These are phyloP conservation scores for Kwoniella bestiolae DNA, from an alignment of 768 basidiomycete species.

Conservation along the genomic window DNA sequence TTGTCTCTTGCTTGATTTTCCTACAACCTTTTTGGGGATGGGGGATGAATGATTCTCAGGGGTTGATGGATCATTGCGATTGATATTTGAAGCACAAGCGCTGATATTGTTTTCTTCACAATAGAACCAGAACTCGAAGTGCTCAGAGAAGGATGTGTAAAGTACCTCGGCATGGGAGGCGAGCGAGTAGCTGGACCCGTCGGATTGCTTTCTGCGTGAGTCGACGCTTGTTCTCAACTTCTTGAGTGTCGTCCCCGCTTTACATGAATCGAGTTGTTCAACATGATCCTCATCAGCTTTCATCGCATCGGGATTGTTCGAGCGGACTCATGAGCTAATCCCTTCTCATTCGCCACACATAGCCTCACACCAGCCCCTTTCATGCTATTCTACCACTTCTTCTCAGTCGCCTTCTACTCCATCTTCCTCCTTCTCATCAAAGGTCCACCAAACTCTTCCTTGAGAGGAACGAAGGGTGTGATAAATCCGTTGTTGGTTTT, in stretches of 20 bases:
- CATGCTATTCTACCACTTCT: constrained; percentile 88
- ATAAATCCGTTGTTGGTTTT: constrained; percentile 1
- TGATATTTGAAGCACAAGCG: too few relatives aligned
- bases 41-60: too few relatives aligned
- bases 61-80: neutral
- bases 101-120: constrained; percentile 62
- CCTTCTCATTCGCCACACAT: neutral
- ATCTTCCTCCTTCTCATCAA: constrained; percentile 86
- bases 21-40: too few relatives aligned
- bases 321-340: neutral
- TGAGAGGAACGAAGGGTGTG: constrained; percentile 57
- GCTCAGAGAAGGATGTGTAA: constrained; percentile 78
- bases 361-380: constrained; percentile 81
- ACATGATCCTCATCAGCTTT: too few relatives aligned
- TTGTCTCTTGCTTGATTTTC: too few relatives aligned
- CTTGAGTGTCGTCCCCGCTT: too few relatives aligned
- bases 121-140: constrained; percentile 60
- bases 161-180: constrained; percentile 93
- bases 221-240: constrained; percentile 20
- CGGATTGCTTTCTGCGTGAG: constrained; percentile 82
- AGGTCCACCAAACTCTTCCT: constrained; percentile 56
- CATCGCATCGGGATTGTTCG: too few relatives aligned
- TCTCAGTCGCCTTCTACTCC: constrained; percentile 90
- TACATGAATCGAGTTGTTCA: too few relatives aligned
- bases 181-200: constrained; percentile 87